Base-by-base conservation (phyloP, 1,284 basidiomycete genomes). In the Tilletia setariae region DNA sequence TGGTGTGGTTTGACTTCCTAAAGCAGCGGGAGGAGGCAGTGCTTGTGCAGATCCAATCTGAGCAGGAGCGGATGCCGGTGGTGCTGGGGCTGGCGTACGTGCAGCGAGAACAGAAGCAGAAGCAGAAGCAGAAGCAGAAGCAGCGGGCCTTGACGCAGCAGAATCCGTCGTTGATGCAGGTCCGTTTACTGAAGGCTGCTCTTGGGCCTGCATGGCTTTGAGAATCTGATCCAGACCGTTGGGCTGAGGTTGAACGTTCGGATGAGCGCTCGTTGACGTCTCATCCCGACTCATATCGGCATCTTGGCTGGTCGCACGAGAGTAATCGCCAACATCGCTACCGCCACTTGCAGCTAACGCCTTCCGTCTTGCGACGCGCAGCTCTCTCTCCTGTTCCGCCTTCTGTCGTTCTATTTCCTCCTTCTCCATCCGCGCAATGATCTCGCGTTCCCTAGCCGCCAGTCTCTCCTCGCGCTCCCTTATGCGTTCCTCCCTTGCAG, bases 341-440 rank as follows among this genome's bases (percentile, higher is more conserved):
- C 46, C 46, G 46, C 21, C 46, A 6, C 46, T 30, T 7, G 19
- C 56, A 61, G 35, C 7, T 30, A 30, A 16, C 25, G 85, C 88
- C 89, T 71, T 88, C 84, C 79, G 85, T 86, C 71, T 86, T 74
- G 53, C 89, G 83, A 67, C 89, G 88, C 43, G 85, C 89, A 89
- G 75, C 64, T 76, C 71, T 30, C 78, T 67, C 82, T 73, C 69
- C 64, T 65, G 43, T 47, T 72, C 74, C 35, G 69, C 65, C 66
- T 74, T 59, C 28, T 69, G 71, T 66, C 80, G 74, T 70, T 78
- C 76, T 13, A 70, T 66, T 44, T 77, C 75, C 43, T 79, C 78
- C 49, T 71, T 70, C n/a, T 74, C 69, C 13, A 72, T 74, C 49
- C 70, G 72, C 16, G 71, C 75, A 49, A 74, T 71, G 40, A 74